Evolutionary conservation across 164 flowering plant genomes (phyloP).

Genomic region (Nelumbo lutea): DNA sequence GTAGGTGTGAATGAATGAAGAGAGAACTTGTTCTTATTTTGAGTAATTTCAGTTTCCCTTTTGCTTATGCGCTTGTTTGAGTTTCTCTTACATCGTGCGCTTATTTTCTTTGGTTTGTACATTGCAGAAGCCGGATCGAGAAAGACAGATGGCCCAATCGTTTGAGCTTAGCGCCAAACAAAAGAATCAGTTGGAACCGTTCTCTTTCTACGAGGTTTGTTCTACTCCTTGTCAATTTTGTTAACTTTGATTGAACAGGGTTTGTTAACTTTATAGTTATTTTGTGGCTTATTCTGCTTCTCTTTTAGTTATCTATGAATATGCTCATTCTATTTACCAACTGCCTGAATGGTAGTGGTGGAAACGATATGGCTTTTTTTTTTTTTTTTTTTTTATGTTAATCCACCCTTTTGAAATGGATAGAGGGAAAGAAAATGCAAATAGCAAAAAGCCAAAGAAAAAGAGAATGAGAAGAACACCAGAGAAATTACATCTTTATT

Average conservation of each 20-base stretch:
- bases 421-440: too few relatives aligned
- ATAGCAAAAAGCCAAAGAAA: too few relatives aligned
- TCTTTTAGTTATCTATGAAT: too few relatives aligned
- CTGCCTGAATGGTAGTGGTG: too few relatives aligned
- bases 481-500: too few relatives aligned
- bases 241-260: background rate
- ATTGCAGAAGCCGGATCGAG: conserved; percentile 22
- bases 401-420: too few relatives aligned
- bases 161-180: conserved; percentile 32
- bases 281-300: too few relatives aligned
- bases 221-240: background rate
- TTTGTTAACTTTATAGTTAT: background rate
- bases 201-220: conserved; percentile 80
- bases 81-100: background rate
- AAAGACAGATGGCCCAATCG: conserved; percentile 22
- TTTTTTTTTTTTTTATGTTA: too few relatives aligned
- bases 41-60: background rate
- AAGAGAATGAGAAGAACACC: too few relatives aligned
- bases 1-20: conserved; percentile 2
- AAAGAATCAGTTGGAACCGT: conserved; percentile 81
- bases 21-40: too few relatives aligned
- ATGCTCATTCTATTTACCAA: too few relatives aligned
- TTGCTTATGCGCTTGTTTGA: background rate
- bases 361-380: too few relatives aligned
- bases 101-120: background rate